Evolutionary conservation across 2,329 filamentous ascomycete species (phyloP), one percentile per base, ranked within the genome.

Genomic region (Seiridium unicorne): DNA sequence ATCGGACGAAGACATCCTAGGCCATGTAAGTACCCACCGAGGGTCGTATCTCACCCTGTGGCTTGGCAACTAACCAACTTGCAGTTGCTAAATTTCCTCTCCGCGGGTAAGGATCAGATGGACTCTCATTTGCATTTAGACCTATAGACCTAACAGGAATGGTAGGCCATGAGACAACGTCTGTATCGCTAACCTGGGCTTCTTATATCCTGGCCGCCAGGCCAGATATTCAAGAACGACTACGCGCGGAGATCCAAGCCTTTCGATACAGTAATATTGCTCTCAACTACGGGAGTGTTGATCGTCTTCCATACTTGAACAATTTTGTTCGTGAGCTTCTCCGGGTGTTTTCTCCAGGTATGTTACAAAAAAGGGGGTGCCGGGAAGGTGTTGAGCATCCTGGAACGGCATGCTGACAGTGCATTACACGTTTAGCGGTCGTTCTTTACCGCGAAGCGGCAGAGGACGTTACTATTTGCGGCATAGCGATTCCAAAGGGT

Each of bases 401-500:
- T 26, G 18, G 18, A 26, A 42, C 38, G 7, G 38, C 2, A 42
- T 42, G 13, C 38, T 42, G 13, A 42, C 38, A 42, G 38, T 13
- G 13, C 2, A 26, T 26, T 26, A 42, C 38, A 42, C 38, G 38
- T 13, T 42, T 42, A 42, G 38, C 38, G 13, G 38, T 42, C 7
- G 38, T 13, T 7, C 7, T 42, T 8, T 42, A 42, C 38, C 38
- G 38, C 13, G 38, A 42, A 60, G 58, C 69, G 5, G 38, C 58
- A 3, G 57, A 51, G 4, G 62, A 65, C 61, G 54, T 72, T 1
- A 35, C 63, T 3, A 69, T 72, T 53, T 62, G 67, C 8, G 65
- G 64, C 35, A 60, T 68, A 3, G 9, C 5, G 49, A 66, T 72
- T 34, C 70, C 70, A 1, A 62, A 64, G 31, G 65, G 65, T 44